Evolutionary conservation across 306 rosid species (phyloP).

Genomic region (Hippophae rhamnoides): DNA sequence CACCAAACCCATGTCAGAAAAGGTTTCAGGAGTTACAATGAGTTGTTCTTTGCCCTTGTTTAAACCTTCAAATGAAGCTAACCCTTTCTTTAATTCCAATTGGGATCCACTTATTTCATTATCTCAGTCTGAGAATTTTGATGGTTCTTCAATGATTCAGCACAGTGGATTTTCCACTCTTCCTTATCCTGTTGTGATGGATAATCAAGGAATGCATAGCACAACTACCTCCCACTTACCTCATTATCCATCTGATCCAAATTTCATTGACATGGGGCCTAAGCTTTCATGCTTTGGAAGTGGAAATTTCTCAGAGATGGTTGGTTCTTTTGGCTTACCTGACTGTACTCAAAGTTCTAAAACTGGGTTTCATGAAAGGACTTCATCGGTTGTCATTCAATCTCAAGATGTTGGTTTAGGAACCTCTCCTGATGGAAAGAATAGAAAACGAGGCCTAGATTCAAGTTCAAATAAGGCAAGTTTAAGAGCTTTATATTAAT

Average conservation of each 20-base stretch:
- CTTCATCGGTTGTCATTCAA: constrained; percentile 34
- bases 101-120: constrained; percentile 91
- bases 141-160: constrained; percentile 60
- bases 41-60: constrained; percentile 47
- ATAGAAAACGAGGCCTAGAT: constrained; percentile 61
- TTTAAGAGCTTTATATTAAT: not conserved
- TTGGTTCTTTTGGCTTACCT: constrained; percentile 46
- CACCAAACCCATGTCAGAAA: constrained; percentile 30
- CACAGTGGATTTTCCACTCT: constrained; percentile 49
- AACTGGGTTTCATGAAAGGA: constrained; percentile 37
- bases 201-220: constrained; percentile 55
- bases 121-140: constrained; percentile 63
- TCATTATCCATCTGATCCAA: constrained; percentile 69
- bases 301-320: constrained; percentile 70
- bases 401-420: constrained; percentile 57
- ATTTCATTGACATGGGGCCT: constrained; percentile 48
- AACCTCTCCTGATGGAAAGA: constrained; percentile 50
- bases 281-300: constrained; percentile 62
- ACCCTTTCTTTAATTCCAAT: constrained; percentile 55
- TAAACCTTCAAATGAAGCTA: constrained; percentile 47
- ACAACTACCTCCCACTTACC: constrained; percentile 38
- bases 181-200: constrained; percentile 44
- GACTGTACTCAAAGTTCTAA: constrained; percentile 44
- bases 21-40: constrained; percentile 45
- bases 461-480: constrained; percentile 63